A percentile compares a stretch with the other conserved stretches of the same genome.
Conservation (phyloP, 1,284 basidiomycete genomes). For the Apiotrichum porosum region DNA sequence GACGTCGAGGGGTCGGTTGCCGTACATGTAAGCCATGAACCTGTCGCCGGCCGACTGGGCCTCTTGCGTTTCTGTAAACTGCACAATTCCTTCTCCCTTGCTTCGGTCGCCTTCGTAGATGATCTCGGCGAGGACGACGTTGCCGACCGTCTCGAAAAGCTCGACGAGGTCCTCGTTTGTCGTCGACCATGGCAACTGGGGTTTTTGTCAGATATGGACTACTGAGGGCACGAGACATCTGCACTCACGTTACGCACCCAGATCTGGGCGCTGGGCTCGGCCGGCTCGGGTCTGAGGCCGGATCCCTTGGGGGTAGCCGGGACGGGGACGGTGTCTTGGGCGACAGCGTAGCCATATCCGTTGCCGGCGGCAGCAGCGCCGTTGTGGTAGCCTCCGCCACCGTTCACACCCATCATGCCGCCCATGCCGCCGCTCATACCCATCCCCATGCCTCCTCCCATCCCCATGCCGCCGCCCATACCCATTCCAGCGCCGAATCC, state of each 20-base stretch:
- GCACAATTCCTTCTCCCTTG: conserved; percentile 90
- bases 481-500: conserved; percentile 42
- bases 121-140: conserved; percentile 89
- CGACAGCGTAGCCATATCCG: conserved; percentile 44
- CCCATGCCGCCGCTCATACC: not conserved
- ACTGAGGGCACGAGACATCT: not conserved
- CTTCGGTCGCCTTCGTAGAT: conserved; percentile 83
- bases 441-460: not conserved
- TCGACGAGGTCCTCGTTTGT: conserved; percentile 98
- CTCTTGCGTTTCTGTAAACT: conserved; percentile 81
- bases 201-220: not conserved
- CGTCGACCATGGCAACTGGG: conserved; percentile 94
- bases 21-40: conserved; percentile 87
- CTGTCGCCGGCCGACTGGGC: conserved; percentile 93
- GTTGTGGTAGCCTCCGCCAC: not conserved
- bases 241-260: conserved; percentile 89
- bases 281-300: conserved; percentile 45
- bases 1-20: conserved; percentile 81
- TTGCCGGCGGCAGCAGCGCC: no score
- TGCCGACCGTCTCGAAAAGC: conserved; percentile 94
- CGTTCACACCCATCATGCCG: not conserved
- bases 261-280: conserved; percentile 90
- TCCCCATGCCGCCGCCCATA: not conserved
- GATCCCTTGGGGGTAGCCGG: conserved; percentile 17
- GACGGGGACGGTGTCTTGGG: conserved; percentile 7